Conservation (phyloP, 2,329 filamentous ascomycete species). For the Colletotrichum sp. region DNA sequence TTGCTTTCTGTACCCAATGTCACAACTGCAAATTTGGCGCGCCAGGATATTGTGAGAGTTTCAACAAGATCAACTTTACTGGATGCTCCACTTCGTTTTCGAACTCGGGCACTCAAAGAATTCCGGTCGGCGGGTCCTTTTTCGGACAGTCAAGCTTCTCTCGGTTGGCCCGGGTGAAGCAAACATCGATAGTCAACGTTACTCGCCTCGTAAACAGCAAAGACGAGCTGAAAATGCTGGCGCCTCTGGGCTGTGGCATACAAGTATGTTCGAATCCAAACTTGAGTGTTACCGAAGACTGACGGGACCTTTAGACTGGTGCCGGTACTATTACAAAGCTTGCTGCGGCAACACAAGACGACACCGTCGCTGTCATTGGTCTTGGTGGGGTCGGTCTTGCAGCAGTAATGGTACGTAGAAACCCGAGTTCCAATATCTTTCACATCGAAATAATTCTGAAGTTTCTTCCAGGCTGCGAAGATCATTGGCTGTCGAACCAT, state of each 20-base stretch:
- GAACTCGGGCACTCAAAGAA: not conserved
- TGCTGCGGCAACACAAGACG: not conserved
- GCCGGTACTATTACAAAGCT: not conserved
- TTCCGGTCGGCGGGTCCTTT: not conserved
- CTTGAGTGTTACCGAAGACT: rapidly evolving
- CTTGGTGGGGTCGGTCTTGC: not conserved
- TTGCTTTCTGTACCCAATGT: not conserved
- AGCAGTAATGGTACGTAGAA: not conserved
- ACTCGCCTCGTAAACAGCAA: not conserved
- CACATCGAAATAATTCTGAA: not conserved
- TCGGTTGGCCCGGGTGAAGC: not conserved
- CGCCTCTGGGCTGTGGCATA: not conserved
- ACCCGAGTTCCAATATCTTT: rapidly evolving
- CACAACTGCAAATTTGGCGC: not conserved
- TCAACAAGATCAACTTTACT: not conserved
- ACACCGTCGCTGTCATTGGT: not conserved
- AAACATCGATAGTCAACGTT: not conserved
- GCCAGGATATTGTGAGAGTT: not conserved
- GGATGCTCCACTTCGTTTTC: not conserved
- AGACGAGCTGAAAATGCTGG: not conserved
- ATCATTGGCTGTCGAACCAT: not conserved
- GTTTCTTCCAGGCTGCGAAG: not conserved
- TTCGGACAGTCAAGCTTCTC: not conserved
- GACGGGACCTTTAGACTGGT: not conserved
- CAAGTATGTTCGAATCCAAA: not conserved